Base-by-base conservation (phyloP, 2,329 filamentous ascomycete species). In the Neonectria punicea region DNA sequence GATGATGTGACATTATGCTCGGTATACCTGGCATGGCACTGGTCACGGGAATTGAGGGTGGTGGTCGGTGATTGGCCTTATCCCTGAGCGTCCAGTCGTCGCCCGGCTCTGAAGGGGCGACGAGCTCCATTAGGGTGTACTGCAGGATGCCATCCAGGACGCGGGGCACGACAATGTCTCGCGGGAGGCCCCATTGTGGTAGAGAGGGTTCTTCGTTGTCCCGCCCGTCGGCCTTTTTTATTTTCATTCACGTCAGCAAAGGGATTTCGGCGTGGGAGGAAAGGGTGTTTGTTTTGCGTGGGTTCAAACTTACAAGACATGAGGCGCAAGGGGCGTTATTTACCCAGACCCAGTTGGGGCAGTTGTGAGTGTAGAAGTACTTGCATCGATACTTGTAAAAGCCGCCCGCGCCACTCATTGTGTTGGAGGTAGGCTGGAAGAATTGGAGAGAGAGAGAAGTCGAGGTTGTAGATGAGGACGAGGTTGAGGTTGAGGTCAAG, bases 361-460 rank as follows among this genome's bases (percentile, higher is more conserved):
- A 86, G 67, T 86, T 82, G 71, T 85, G 79, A 32, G 82, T 81
- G 62, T 81, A 81, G 69, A 84, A 86, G 78, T 86, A 84, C 76
- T 85, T 87, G 81, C 85, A 87, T 46, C 83, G 80, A 74, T 85
- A 87, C 77, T 83, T 86, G 73, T 85, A 86, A 66, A 81, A 85
- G 41, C 82, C 82, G 49, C 83, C 82, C 67, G 78, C 73, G 61
- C 76, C 74, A 51, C 75, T 77, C 76, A 78, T 78, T 69, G 61
- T 70, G 63, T 68, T 67, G 51, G 28, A 58, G 53, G 56, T 30
- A 25, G 53, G 46, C 47, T 39, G 28, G 18, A 55, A 28, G 53
- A 43, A 28, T 41, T 28, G 39, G 32, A 25, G 32, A 32, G 41
- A 16, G 34, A 41, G 53, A 63, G 16, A 51, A 53, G 61, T 44